Evolutionary conservation across 2,329 filamentous ascomycete species (phyloP), one percentile per base, ranked within the genome.

Genomic region (Aspergillus ruber): DNA sequence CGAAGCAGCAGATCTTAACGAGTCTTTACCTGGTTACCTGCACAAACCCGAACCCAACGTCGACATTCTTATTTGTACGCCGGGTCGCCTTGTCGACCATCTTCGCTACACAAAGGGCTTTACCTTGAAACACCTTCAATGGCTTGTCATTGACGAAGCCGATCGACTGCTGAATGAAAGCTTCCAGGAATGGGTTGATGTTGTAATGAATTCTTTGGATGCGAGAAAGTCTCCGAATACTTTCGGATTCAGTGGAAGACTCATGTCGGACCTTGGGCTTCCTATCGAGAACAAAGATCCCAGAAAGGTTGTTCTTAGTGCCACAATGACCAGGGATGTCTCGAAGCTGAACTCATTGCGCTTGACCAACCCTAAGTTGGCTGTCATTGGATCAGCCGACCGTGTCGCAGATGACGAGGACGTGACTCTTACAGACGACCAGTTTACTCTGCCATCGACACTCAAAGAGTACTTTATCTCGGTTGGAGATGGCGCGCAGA

Each of bases 131-230:
- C 78, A 86, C 62, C 75, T 96, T 4, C 81, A 87, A 51, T 97
- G 90, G 90, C 75, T 97, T 0, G 81, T 96, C 2, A 86, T 96
- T 41, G 91, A 97, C 59, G 91, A 97, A 69, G 93, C 91, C 9
- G 91, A 97, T 67, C 89, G 93, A 62, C 74, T 97, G 10, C 78
- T 97, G 5, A 86, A 90, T 39, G 88, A 97, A 65, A 90, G 86
- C 60, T 96, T 93, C 67, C 90, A 96, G 64, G 86, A 91, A 59
- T 96, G 90, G 90, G 75, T 94, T 3, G 81, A 83, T 36, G 72
- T 84, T 0, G 80, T 93, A 6, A 84, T 88, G 59, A 66, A 67
- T 18, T 73, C 74, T 2, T 56, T 81, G 61, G 79, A 83, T 13
- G 72, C 74, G 40, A 74, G 88, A 51, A 74, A 75, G 33, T 67